These are phyloP conservation scores for Cryptomeria japonica DNA, from an alignment of 75 land plant genomes.

Conservation along the genomic window DNA sequence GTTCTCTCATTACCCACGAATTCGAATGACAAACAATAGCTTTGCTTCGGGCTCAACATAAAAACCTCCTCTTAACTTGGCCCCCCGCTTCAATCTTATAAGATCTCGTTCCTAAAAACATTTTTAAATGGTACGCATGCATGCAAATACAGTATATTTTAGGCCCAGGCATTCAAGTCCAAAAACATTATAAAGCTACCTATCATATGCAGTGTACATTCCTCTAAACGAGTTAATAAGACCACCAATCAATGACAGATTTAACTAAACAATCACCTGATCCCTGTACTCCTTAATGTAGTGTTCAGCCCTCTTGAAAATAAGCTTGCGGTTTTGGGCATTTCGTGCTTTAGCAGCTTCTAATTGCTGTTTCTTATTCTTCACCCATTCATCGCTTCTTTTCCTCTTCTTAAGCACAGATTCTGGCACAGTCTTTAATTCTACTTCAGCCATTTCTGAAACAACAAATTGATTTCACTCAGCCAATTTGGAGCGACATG, in stretches of 20 bases:
- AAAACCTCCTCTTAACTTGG: slow-evolving; percentile 74
- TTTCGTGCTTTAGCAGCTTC: slow-evolving; percentile 25
- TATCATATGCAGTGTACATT: not conserved
- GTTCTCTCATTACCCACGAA: slow-evolving; percentile 48
- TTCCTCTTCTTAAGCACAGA: slow-evolving; percentile 76
- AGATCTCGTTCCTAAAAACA: slow-evolving; percentile 57
- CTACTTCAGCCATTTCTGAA: slow-evolving; percentile 37
- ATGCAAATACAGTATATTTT: not conserved
- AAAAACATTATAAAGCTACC: not conserved
- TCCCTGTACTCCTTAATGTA: slow-evolving; percentile 52
- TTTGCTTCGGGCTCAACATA: slow-evolving; percentile 84
- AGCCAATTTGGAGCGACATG: not conserved
- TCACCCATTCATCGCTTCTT: slow-evolving; percentile 66
- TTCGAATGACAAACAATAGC: slow-evolving; percentile 66
- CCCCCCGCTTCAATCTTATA: slow-evolving; percentile 67
- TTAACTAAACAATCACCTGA: slow-evolving; percentile 32
- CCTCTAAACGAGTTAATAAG: not conserved
- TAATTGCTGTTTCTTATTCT: slow-evolving; percentile 39
- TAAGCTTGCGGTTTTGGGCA: slow-evolving; percentile 24
- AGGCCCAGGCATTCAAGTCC: not conserved
- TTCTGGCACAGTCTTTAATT: slow-evolving; percentile 47
- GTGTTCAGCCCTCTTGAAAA: slow-evolving; percentile 66
- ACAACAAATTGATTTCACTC: not conserved
- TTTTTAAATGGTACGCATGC: not conserved
- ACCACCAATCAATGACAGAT: not conserved